Evolutionary conservation across 208 protist genomes (phyloP), one percentile per base, ranked within the genome.

Genomic region (Phytomonas francai): DNA sequence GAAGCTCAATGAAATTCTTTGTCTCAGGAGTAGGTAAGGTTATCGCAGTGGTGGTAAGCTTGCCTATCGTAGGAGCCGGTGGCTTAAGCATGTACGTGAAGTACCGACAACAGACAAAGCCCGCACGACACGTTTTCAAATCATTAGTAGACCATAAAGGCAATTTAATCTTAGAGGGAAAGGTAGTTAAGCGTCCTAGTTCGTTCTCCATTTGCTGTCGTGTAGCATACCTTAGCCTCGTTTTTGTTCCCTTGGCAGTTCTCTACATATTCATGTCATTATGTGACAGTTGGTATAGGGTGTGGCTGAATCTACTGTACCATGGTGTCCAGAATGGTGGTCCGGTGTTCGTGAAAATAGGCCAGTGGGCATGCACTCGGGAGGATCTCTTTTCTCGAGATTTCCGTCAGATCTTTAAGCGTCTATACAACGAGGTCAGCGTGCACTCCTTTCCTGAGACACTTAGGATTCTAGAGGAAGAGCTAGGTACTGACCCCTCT

Each of bases 331-430:
- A 97, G 79, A 78, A 76, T 16, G 84, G 84, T 9, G 92, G 92
- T 0, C 90, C 92, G 0, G 88, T 90, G 19, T 97, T 95, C 64
- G 84, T 97, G 58, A 97, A 97, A 77, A 84, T 92, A 33, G 89
- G 89, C 16, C 92, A 97, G 77, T 97, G 92, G 90, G 84, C 76
- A 69, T 93, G 88, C 77, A 96, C 92, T 5, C 85, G 92, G 14
- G 75, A 91, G 64, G 92, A 97, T 71, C 76, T 97, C 59, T 94
- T 96, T 67, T 84, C 88, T 12, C 71, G 76, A n/a, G 75, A 85
- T 45, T 84, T 96, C 69, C 88, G 88, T 65, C 65, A 70, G 12
- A 74, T 92, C 39, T 94, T 94, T 62, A 83, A 83, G 72, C 84
- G 84, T 12, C 68, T 94, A 45, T 94, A 91, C 77, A 91, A 79